A percentile compares a stretch with the other conserved stretches of the same genome.
Evolutionary conservation across 1,284 basidiomycete species (phyloP).

Genomic region (Xerocomus amazonicus): DNA sequence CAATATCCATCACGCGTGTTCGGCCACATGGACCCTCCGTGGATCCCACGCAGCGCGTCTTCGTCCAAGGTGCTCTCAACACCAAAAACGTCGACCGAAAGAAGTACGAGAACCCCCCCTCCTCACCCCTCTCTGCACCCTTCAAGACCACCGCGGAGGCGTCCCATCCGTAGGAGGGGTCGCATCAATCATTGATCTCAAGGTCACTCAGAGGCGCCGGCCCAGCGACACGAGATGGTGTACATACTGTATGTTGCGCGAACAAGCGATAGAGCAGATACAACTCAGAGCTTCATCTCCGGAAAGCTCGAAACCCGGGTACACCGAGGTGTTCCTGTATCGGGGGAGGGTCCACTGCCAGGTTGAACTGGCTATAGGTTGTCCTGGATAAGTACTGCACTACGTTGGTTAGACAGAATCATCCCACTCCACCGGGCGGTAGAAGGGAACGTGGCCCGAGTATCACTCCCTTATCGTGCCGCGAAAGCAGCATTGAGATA

Average conservation of each 20-base stretch:
- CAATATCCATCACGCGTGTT: neutral
- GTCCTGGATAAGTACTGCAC: slow-evolving; percentile 12
- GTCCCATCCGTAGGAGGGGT: slow-evolving; percentile 5
- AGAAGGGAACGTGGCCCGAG: slow-evolving; percentile 10
- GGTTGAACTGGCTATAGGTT: slow-evolving; percentile 28
- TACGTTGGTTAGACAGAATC: slow-evolving; percentile 6
- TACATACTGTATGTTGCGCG: slow-evolving; percentile 15
- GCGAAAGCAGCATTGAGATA: slow-evolving; percentile 14
- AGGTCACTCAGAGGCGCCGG: slow-evolving; percentile 1
- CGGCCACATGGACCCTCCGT: slow-evolving; percentile 6
- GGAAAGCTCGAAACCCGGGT: slow-evolving; percentile 25
- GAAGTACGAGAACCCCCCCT: slow-evolving; percentile 12
- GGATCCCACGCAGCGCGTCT: slow-evolving; percentile 4
- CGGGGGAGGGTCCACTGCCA: slow-evolving; percentile 1
- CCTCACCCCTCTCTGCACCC: neutral
- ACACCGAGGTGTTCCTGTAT: slow-evolving; percentile 30
- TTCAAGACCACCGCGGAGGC: slow-evolving; percentile 26
- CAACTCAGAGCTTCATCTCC: slow-evolving; percentile 27
- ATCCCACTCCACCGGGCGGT: slow-evolving; percentile 14
- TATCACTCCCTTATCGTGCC: slow-evolving; percentile 11
- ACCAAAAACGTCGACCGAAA: slow-evolving; percentile 8
- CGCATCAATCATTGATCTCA: slow-evolving; percentile 25
- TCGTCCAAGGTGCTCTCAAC: slow-evolving; percentile 4
- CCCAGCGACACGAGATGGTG: slow-evolving; percentile 11
- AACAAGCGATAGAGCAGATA: slow-evolving; percentile 28